Evolutionary conservation across 2,329 filamentous ascomycete species (phyloP), one percentile per base, ranked within the genome.

Genomic region (Claviceps sorghi): DNA sequence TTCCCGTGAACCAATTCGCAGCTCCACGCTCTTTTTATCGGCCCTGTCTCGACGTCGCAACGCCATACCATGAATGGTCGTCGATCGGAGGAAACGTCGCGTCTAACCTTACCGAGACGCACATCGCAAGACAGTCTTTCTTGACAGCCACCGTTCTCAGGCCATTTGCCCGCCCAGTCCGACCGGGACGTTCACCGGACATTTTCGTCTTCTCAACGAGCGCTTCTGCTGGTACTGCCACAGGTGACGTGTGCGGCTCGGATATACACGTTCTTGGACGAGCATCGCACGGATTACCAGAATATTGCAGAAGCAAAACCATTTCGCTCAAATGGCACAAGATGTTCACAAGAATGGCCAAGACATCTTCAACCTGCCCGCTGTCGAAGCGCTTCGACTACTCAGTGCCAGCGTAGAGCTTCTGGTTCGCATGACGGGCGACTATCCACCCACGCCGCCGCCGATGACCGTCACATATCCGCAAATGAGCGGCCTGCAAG

Each of bases 371-470:
- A 78, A 78, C 50, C 75, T 96, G 54, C 72, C 81, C 1, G 81
- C 88, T 3, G 74, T 83, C 50, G 82, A 82, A 2, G 90, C 90
- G 5, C 77, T 97, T 62, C 86, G 84, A 62, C 72, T 95, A 57
- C 77, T 97, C n/a, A 83, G 83, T 58, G 75, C 80, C 41, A 80
- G 80, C 53, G 72, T 89, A 55, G 84, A 89, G 60, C 75, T 80
- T 4, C 74, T 93, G 50, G 83, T 88, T 30, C 77, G 78, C 56
- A 73, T 83, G 54, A 87, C 84, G 1, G 85, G 86, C 62, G 87
- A 95, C 61, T 74, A 93, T 13, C 87, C 86, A 22, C 85, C 84
- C 17, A 93, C 84, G n/a, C 86, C 84, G 52, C 84, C 85, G 5
- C 77, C 83, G 2, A 76, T 75, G 51, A 76, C 75, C 26, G 79